A percentile compares a stretch with the other conserved stretches of the same genome.
Evolutionary conservation across 2,329 filamentous ascomycete genomes (phyloP).

Genomic region (Scedosporium apiospermum): DNA sequence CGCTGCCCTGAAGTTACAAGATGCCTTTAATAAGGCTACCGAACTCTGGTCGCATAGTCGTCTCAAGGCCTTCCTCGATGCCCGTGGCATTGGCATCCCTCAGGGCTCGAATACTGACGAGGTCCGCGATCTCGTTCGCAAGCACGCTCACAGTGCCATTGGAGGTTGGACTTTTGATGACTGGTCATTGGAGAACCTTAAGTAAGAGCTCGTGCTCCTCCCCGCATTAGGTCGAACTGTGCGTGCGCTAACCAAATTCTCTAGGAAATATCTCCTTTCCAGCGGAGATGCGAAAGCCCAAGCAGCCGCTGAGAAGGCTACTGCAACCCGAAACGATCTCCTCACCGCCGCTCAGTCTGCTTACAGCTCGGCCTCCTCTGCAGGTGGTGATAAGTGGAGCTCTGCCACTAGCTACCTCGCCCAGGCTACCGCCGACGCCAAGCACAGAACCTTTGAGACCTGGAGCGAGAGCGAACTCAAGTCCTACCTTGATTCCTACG

Average conservation of each 20-base stretch:
- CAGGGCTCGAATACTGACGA: constrained; percentile 63
- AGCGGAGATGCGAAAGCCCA: constrained; percentile 46
- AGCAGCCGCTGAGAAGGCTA: constrained; percentile 52
- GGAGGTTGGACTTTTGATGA: constrained; percentile 68
- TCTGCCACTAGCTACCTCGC: constrained; percentile 64
- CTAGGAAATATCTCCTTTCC: constrained; percentile 42
- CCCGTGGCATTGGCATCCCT: constrained; percentile 66
- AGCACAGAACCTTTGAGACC: constrained; percentile 57
- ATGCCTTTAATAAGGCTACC: constrained; percentile 56
- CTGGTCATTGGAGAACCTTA: constrained; percentile 59
- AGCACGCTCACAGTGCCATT: constrained; percentile 61
- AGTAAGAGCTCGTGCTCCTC: background rate
- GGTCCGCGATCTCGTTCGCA: constrained; percentile 64
- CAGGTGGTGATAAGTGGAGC: constrained; percentile 49
- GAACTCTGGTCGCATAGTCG: constrained; percentile 64
- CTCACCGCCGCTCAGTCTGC: constrained; percentile 53
- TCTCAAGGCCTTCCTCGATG: constrained; percentile 69
- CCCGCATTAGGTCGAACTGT: background rate
- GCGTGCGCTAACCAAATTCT: background rate
- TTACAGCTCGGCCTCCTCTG: constrained; percentile 49
- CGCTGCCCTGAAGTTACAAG: constrained; percentile 49
- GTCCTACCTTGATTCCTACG: constrained; percentile 70
- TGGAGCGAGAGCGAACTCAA: constrained; percentile 71
- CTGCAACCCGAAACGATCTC: constrained; percentile 63
- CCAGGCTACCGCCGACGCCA: constrained; percentile 54